Evolutionary conservation across 1,139 yeast genomes (phyloP).

Genomic region (Suhomyces taliae): DNA sequence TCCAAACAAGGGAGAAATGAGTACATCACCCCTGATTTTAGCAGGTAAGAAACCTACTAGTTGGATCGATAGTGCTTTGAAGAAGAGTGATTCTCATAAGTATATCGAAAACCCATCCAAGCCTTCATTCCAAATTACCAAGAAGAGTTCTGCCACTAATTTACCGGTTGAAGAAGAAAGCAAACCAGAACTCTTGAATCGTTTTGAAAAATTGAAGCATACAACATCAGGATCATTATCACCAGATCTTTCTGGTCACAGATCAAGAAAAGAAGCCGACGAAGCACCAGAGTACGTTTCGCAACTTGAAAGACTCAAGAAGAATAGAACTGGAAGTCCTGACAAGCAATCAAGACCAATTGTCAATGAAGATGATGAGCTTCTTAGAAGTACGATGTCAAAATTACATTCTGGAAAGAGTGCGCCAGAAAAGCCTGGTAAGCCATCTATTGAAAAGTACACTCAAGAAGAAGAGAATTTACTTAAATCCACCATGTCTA

Average conservation of each 20-base stretch:
- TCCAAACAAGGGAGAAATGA: background rate
- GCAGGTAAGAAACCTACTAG: slow-evolving; percentile 17
- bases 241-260: slow-evolving; percentile 1
- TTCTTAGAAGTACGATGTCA: slow-evolving; percentile 16
- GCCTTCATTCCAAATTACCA: slow-evolving; percentile 14
- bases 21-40: slow-evolving; percentile 6
- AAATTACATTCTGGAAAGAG: slow-evolving; percentile 11
- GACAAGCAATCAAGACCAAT: slow-evolving; percentile 8
- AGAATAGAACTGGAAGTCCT: slow-evolving; percentile 8
- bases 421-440: slow-evolving; percentile 17
- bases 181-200: slow-evolving; percentile 13
- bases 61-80: slow-evolving; percentile 25
- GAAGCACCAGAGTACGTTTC: slow-evolving; percentile 13
- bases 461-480: slow-evolving; percentile 15
- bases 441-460: slow-evolving; percentile 16
- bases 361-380: slow-evolving; percentile 12
- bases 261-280: slow-evolving; percentile 1
- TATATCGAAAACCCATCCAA: slow-evolving; percentile 14
- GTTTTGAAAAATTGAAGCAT: slow-evolving; percentile 12
- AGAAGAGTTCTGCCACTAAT: slow-evolving; percentile 10
- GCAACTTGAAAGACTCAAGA: slow-evolving; percentile 11
- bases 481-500: slow-evolving; percentile 16
- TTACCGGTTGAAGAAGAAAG: slow-evolving; percentile 10
- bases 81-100: slow-evolving; percentile 18
- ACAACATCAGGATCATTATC: background rate